Evolutionary conservation across 2,329 filamentous ascomycete genomes (phyloP).

Genomic region (Alternaria sp.): DNA sequence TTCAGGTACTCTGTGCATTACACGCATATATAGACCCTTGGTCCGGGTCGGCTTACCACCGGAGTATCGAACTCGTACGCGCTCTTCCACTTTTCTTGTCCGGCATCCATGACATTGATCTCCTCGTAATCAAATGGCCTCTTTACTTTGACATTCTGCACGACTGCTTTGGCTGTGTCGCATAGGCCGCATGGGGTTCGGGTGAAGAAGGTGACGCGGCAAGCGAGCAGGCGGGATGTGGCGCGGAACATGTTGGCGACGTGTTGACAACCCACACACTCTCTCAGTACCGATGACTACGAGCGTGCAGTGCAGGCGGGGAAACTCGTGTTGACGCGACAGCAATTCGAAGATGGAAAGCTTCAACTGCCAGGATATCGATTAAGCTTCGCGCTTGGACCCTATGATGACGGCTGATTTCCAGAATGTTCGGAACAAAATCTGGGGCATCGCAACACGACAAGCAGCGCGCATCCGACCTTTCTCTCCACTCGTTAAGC

Average conservation of each 20-base stretch:
- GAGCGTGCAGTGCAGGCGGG: neutral
- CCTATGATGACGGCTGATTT: constrained; percentile 37
- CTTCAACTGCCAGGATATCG: neutral
- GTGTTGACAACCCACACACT: neutral
- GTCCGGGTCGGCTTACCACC: constrained; percentile 61
- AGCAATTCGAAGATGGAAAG: constrained; percentile 3
- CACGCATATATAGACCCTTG: neutral
- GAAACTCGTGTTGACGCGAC: neutral
- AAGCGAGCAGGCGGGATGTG: constrained; percentile 43
- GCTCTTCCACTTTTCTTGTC: constrained; percentile 70
- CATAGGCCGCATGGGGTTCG: constrained; percentile 75
- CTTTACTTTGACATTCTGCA: constrained; percentile 71
- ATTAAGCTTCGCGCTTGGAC: constrained; percentile 20
- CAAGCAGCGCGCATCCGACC: constrained; percentile 12
- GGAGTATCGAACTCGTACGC: constrained; percentile 84
- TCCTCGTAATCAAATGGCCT: constrained; percentile 73
- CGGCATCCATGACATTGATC: constrained; percentile 70
- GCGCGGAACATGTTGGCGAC: constrained; percentile 39
- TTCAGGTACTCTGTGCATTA: constrained; percentile 28
- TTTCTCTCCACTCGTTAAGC: constrained; percentile 5
- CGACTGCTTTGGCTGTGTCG: constrained; percentile 68
- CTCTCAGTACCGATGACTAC: neutral
- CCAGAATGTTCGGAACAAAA: constrained; percentile 45
- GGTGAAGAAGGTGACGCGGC: constrained; percentile 76
- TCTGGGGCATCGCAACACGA: constrained; percentile 12